Percentiles rank a stretch among this genome's conserved stretches.
Evolutionary conservation across 306 rosid genomes (phyloP).

Genomic region (Sicyos baderoa): DNA sequence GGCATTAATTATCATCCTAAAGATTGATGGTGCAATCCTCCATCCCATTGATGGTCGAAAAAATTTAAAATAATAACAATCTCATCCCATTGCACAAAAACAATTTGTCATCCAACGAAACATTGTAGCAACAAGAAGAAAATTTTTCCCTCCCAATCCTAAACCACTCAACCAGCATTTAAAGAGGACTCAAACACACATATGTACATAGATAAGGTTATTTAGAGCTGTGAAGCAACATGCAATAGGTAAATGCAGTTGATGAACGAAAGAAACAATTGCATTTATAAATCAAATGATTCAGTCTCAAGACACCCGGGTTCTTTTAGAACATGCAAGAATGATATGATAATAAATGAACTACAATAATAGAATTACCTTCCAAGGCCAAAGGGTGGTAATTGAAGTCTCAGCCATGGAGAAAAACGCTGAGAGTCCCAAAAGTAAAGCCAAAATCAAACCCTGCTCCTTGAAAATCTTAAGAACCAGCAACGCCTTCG

Average conservation of each 20-base stretch:
- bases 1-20: neutral
- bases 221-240: neutral
- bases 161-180: neutral
- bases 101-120: too few species aligned
- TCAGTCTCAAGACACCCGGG: neutral
- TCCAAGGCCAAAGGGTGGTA: slow-evolving; percentile 99
- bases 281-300: slow-evolving; percentile 1
- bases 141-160: neutral
- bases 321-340: neutral
- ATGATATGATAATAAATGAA: neutral
- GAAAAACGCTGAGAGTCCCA: slow-evolving; percentile 95
- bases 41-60: neutral
- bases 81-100: neutral
- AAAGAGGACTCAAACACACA: neutral
- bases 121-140: too few species aligned
- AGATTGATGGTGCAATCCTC: neutral
- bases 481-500: slow-evolving; percentile 60
- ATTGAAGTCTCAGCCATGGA: slow-evolving; percentile 98
- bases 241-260: neutral
- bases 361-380: slow-evolving; percentile 37
- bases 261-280: neutral
- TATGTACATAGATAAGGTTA: neutral
- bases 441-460: slow-evolving; percentile 61
- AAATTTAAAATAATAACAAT: neutral
- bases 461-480: slow-evolving; percentile 87